Evolutionary conservation across 306 rosid species (phyloP), one percentile per base, ranked within the genome.

Genomic region (Casuarina glauca): DNA sequence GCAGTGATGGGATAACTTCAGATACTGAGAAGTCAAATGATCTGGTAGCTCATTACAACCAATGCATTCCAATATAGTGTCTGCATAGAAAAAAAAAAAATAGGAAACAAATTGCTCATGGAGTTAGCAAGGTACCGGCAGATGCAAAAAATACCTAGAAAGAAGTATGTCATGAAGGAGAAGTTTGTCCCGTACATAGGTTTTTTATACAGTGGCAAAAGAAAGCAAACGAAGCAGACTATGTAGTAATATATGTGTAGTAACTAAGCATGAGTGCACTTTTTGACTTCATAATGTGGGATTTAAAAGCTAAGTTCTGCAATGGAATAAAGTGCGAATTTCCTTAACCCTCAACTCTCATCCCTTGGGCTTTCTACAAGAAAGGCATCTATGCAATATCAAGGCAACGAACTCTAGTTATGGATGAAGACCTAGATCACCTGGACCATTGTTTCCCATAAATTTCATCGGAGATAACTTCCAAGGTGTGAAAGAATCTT

Each of bases 1-100:
- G 84, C 88, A 89, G 76, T 95, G 97, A 77, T 87, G 79, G 66
- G 85, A 87, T 69, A 92, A 75, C 80, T 86, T 91, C 72, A 75
- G 82, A 87, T 82, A 84, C 58, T 85, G 85, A 79, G 74, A 44
- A 51, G 80, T 38, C 46, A 86, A 74, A 64, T 39, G 72, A 74
- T 66, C 74, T 77, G 76, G 12, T 72, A 55, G 74, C 11, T 77
- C 86, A 80, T 44, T 83, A 72, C 76, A 81, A 60, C 97, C 93
- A 79, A 92, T 82, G 64, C 41, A 76, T 78, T 73, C 46, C 87
- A 90, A 70, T 61, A 79, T 70, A 51, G 74, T 52, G 44, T 86
- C 97, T 95, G 97, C 87, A 91, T 60, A 61, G 58, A 52, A 72
- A 32, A 41, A 70, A 63, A 69, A 54, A 4, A 9, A 44, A 44